These are phyloP conservation scores for Penicillium corylophilum DNA, from an alignment of 2,329 filamentous ascomycete genomes.

Conservation along the genomic window DNA sequence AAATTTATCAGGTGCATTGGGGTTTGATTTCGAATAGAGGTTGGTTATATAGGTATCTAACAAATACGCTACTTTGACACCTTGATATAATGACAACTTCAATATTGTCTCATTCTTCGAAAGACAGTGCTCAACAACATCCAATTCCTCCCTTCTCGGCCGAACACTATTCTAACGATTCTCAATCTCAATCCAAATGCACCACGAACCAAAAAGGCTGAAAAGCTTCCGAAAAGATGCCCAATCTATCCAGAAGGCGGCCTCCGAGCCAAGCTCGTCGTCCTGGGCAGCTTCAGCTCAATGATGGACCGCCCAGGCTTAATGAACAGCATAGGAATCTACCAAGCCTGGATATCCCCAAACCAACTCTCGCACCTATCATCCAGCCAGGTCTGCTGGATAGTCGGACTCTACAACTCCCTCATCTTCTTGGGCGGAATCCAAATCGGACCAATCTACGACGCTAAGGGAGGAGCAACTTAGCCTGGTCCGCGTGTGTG, in stretches of 20 bases:
- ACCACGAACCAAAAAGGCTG: constrained; percentile 12
- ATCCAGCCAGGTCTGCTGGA: constrained; percentile 39
- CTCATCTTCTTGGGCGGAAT: constrained; percentile 36
- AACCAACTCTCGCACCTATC: constrained; percentile 39
- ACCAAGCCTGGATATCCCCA: constrained; percentile 40
- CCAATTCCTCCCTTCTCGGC: neutral
- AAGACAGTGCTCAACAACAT: too few relatives aligned
- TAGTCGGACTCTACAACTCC: constrained; percentile 42
- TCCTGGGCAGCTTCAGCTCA: constrained; percentile 42
- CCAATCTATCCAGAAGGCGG: constrained; percentile 43
- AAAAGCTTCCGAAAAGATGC: neutral
- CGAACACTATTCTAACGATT: neutral
- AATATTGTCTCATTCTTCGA: too few relatives aligned
- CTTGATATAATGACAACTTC: too few relatives aligned
- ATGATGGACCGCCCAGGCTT: constrained; percentile 44
- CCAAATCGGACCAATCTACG: constrained; percentile 40
- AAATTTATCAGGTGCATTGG: neutral
- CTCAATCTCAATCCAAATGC: constrained; percentile 6
- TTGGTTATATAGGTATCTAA: neutral
- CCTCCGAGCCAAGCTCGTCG: constrained; percentile 44
- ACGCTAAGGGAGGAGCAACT: constrained; percentile 42
- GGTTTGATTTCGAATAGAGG: neutral
- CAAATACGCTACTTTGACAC: too few relatives aligned
- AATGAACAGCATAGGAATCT: constrained; percentile 40
- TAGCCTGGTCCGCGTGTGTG: constrained; percentile 43